Evolutionary conservation across 2,329 filamentous ascomycete species (phyloP).

Genomic region (Geosmithia putterillii): DNA sequence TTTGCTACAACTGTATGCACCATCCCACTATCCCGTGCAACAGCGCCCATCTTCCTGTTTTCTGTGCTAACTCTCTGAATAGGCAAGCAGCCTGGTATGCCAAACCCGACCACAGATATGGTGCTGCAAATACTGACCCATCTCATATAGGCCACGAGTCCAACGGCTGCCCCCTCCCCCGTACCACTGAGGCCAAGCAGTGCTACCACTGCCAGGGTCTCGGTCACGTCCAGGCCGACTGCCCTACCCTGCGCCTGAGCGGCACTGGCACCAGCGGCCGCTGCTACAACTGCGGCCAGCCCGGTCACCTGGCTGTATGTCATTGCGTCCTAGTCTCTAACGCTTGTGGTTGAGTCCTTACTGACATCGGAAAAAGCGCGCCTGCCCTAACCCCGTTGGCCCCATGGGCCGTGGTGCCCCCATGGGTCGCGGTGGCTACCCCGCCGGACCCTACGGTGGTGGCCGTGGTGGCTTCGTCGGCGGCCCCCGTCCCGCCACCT

Average conservation of each 20-base stretch:
- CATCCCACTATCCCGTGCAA: not conserved
- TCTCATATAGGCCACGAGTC: constrained; percentile 66
- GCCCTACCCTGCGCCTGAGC: constrained; percentile 87
- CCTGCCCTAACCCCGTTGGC: constrained; percentile 66
- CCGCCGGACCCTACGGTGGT: constrained; percentile 53
- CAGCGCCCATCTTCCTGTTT: constrained; percentile 5
- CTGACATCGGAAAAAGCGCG: constrained; percentile 39
- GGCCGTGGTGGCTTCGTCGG: constrained; percentile 61
- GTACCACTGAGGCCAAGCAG: constrained; percentile 97
- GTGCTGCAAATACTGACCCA: not conserved
- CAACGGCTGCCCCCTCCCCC: constrained; percentile 90
- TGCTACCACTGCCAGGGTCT: constrained; percentile 99
- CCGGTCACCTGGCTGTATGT: constrained; percentile 80
- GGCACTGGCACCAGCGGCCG: constrained; percentile 71
- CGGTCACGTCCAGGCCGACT: constrained; percentile 97
- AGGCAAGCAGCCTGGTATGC: constrained; percentile 69
- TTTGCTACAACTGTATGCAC: constrained; percentile 95
- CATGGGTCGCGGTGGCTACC: constrained; percentile 59
- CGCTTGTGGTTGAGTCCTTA: not conserved
- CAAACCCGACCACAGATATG: constrained; percentile 3
- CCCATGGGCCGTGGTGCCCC: constrained; percentile 53
- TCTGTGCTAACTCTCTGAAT: not conserved
- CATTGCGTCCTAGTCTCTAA: not conserved
- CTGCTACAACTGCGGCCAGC: constrained; percentile 94
- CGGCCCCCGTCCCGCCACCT: constrained; percentile 56